Base-by-base conservation (phyloP, 2,329 filamentous ascomycete genomes). In the Colletotrichum tropicale region DNA sequence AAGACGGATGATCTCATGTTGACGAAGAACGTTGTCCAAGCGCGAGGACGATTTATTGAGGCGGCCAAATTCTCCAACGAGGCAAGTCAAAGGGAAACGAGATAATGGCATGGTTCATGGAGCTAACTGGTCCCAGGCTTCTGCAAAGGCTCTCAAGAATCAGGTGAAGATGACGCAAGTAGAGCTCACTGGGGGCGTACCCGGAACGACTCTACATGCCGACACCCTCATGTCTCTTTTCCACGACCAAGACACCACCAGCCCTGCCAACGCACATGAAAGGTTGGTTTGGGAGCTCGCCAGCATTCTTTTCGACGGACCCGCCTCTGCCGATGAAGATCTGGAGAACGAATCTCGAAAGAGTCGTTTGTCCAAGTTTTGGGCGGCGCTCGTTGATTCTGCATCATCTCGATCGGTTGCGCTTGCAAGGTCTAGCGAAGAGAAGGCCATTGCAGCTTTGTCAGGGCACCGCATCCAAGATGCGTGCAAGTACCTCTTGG, bases 241-340 rank as follows among this genome's bases (percentile, higher is more conserved):
- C 77, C 87, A 85, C 75, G 83, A 83, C 55, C 85, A 85, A 61
- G 85, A 85, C 52, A 81, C 83, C 78, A 85, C 82, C 24, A 84
- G 86, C 77, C 85, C 87, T 18, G 88, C 87, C 26, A 87, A 84
- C 70, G 84, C 87, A 24, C 91, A 95, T 73, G 95, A 98, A 84
- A 91, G 92, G 80, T 88, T 92, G 16, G 92, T 97, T 1, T 99
- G 98, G 97, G 91, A 95, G 76, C 88, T 99, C 43, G 93, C 95
- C 2, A 94, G 94, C 73, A 93, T 98, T 48, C 89, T 99, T 5
- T 99, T 98, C 81, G 96, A 98, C 78, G 88, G 92, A n/a, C 77
- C 92, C 13, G 86, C 86, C 18, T 81, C 89, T 34, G 84, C 87
- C 4, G 74, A 84, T 4, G 86, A 88, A 1, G 79, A 86, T 13